Evolutionary conservation across 371 early-diverging fungal genomes (phyloP).

Genomic region (Rhizopus arrhizus): DNA sequence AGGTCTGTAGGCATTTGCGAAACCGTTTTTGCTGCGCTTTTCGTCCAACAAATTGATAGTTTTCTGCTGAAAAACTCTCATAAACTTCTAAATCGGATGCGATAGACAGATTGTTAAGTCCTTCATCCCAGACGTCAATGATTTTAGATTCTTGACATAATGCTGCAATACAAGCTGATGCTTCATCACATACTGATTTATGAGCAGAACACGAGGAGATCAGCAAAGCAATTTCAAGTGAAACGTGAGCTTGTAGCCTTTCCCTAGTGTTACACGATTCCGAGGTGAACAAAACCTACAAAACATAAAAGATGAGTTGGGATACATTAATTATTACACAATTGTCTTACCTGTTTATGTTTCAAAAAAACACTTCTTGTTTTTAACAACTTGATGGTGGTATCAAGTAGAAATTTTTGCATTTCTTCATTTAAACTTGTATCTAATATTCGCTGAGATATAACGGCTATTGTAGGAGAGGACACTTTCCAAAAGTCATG

Average conservation of each 20-base stretch:
- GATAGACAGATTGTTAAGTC: conserved; percentile 57
- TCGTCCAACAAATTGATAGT: conserved; percentile 62
- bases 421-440: conserved; percentile 60
- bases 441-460: conserved; percentile 56
- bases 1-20: conserved; percentile 68
- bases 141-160: conserved; percentile 63
- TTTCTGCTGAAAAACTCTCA: conserved; percentile 61
- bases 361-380: conserved; percentile 69
- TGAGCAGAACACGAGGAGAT: conserved; percentile 75
- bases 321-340: background rate
- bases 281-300: conserved; percentile 21
- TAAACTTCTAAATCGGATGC: conserved; percentile 71
- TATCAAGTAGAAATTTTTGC: conserved; percentile 52
- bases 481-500: conserved; percentile 66
- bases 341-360: conserved; percentile 42
- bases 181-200: conserved; percentile 67
- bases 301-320: conserved; percentile 4
- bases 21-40: conserved; percentile 80
- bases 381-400: conserved; percentile 62
- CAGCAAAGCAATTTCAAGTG: conserved; percentile 75
- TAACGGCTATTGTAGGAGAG: conserved; percentile 49
- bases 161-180: conserved; percentile 59
- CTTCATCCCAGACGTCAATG: conserved; percentile 60
- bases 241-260: conserved; percentile 68
- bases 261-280: conserved; percentile 65